Percentiles rank a stretch among this genome's conserved stretches.
Conservation (phyloP, 495 filamentous ascomycete genomes). For the Tetracladium marchalianum region DNA sequence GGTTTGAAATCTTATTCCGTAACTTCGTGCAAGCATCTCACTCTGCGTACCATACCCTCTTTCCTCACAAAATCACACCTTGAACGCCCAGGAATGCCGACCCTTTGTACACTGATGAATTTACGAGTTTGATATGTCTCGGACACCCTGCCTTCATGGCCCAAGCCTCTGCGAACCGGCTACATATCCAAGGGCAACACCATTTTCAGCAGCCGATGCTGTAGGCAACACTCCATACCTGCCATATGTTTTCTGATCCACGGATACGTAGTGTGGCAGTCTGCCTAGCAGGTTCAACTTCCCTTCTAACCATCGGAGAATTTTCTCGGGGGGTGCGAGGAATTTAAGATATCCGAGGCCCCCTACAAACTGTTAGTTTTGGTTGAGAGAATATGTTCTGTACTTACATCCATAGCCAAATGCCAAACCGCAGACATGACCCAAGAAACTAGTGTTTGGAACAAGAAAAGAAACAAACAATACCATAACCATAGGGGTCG, state of each 20-base stretch:
- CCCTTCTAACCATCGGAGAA: constrained; percentile 71
- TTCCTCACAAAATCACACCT: neutral
- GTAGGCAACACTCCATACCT: constrained; percentile 80
- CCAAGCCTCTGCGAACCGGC: constrained; percentile 58
- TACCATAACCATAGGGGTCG: constrained; percentile 67
- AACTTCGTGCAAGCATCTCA: no score
- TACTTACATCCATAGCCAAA: constrained; percentile 79
- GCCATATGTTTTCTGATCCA: constrained; percentile 96
- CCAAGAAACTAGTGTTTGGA: constrained; percentile 72
- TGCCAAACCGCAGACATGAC: constrained; percentile 70
- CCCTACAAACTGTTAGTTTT: constrained; percentile 34
- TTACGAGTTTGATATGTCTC: neutral
- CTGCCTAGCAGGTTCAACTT: constrained; percentile 74
- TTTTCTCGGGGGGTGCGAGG: constrained; percentile 72
- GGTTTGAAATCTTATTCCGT: no score
- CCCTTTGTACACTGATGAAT: constrained; percentile 15
- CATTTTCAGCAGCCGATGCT: constrained; percentile 25
- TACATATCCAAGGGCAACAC: constrained; percentile 46
- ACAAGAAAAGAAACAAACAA: constrained; percentile 62
- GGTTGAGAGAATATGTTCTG: constrained; percentile 11
- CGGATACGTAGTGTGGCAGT: constrained; percentile 78
- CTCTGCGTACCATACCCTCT: no score
- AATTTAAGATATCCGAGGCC: constrained; percentile 78
- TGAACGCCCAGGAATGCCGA: constrained; percentile 14
- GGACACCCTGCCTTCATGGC: constrained; percentile 11